Conservation (phyloP, 1,284 basidiomycete species). For the Cystobasidium slooffiae region DNA sequence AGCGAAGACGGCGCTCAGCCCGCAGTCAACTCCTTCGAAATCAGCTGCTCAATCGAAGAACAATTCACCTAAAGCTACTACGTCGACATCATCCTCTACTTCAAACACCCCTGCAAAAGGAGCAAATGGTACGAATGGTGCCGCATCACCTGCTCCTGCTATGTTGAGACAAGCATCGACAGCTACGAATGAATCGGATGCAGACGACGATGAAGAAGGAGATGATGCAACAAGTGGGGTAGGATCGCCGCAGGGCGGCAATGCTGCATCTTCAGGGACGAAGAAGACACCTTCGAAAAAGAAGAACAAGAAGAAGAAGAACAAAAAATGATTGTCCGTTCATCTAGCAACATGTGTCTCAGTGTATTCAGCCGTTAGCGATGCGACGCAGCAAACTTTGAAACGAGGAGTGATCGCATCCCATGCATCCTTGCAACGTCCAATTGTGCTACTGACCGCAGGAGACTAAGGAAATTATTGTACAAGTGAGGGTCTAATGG, state of each 20-base stretch:
- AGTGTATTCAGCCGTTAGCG: too few relatives aligned
- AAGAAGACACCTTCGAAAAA: slow-evolving; percentile 53
- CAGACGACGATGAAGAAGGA: slow-evolving; percentile 21
- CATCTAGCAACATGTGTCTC: too few relatives aligned
- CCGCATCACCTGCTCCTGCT: slow-evolving; percentile 10
- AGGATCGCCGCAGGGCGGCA: slow-evolving; percentile 2
- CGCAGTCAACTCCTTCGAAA: slow-evolving; percentile 15
- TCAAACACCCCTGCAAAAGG: background rate
- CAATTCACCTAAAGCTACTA: slow-evolving; percentile 5
- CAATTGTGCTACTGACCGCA: too few relatives aligned
- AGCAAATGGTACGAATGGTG: slow-evolving; percentile 26
- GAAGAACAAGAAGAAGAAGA: slow-evolving; percentile 55
- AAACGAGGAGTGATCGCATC: too few relatives aligned
- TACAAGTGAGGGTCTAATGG: too few relatives aligned
- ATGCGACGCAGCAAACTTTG: too few relatives aligned
- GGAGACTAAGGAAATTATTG: too few relatives aligned
- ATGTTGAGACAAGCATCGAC: slow-evolving; percentile 35
- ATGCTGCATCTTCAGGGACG: slow-evolving; percentile 5
- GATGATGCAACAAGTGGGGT: slow-evolving; percentile 26
- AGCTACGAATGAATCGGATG: slow-evolving; percentile 42
- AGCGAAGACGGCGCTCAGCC: background rate
- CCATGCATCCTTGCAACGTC: too few relatives aligned
- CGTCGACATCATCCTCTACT: slow-evolving; percentile 1
- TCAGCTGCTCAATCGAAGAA: slow-evolving; percentile 13
- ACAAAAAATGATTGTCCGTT: slow-evolving; percentile 47